Base-by-base conservation (phyloP, 495 filamentous ascomycete species). In the Podospora comata region DNA sequence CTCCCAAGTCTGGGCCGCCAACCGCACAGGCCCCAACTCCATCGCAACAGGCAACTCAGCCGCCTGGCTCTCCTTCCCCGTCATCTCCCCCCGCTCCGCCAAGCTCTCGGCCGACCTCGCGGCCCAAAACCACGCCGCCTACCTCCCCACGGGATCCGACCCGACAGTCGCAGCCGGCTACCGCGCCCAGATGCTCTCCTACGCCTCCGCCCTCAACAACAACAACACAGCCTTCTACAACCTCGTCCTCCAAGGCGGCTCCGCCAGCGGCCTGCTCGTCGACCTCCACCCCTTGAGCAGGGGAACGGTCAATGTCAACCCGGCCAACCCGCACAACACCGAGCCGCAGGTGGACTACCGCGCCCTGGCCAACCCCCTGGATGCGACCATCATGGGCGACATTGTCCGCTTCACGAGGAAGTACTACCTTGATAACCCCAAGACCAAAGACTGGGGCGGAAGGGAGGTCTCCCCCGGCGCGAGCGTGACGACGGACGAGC, bases 301-400 rank as follows among this genome's bases (percentile, higher is more conserved):
- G 3, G 82, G 83, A 19, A 83, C 77, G 0, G 77, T 85, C 27
- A 78, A 78, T 64, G 78, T 85, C 66, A 76, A 85, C 77, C 62
- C 72, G 0, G 30, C 70, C 4, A 74, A 79, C 66, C 81, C 80
- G 7, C 70, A 73, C 32, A 71, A 71, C 53, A 67, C 73, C 3
- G 76, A 77, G 58, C 83, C 82, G 0, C 57, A 81, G 0, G 79
- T 85, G 11, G 83, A 85, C 74, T 84, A 83, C 65, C 77, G 83
- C 53, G 79, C 79, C 7, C 77, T 85, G 15, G 71, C 71, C n/a
- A 85, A 85, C 67, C 81, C 82, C 16, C 72, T 85, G 13, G 83
- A 85, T 66, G 60, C 76, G 3, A 72, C 74, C 55, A 72, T 84
- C 63, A 77, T 82, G 72, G 68, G 78, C 11, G 81, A 81, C 62